Evolutionary conservation across 148 eudicot species (phyloP).

Genomic region (Talinum fruticosum): DNA sequence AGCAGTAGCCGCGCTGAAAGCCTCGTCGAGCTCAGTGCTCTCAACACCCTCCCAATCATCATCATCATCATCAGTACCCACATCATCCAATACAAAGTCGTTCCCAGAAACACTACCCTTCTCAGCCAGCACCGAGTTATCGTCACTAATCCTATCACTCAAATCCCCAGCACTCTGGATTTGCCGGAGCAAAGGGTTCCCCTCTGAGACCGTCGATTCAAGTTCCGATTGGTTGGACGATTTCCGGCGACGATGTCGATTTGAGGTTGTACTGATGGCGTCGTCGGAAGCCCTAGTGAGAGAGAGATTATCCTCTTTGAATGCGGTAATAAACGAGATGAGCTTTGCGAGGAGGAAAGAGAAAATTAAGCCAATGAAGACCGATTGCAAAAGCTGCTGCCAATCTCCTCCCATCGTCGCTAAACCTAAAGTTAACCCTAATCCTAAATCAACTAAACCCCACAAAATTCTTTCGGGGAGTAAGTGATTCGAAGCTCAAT

Average conservation of each 20-base stretch:
- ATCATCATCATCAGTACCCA: constrained; percentile 19
- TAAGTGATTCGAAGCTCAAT: neutral
- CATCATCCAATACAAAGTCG: constrained; percentile 29
- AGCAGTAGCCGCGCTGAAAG: constrained; percentile 92
- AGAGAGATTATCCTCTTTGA: constrained; percentile 59
- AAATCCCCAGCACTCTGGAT: constrained; percentile 19
- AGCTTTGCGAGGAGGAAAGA: constrained; percentile 87
- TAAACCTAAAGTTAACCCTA: constrained; percentile 27
- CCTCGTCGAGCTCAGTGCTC: constrained; percentile 91
- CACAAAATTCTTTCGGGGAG: neutral
- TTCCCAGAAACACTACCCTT: constrained; percentile 31
- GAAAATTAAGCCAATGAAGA: constrained; percentile 74
- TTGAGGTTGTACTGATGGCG: neutral
- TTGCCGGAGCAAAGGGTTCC: neutral
- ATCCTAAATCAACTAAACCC: neutral
- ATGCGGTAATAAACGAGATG: constrained; percentile 73
- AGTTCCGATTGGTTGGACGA: constrained; percentile 14
- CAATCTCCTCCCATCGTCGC: constrained; percentile 50
- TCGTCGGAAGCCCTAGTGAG: constrained; percentile 35
- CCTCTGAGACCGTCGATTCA: constrained; percentile 15
- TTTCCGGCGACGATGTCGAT: neutral
- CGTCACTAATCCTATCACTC: constrained; percentile 38
- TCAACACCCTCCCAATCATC: constrained; percentile 99
- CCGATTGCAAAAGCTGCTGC: constrained; percentile 62
- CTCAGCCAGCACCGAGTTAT: constrained; percentile 40